These are phyloP conservation scores for Cordyceps tenuipes DNA, from an alignment of 2,329 filamentous ascomycete species.

Conservation along the genomic window DNA sequence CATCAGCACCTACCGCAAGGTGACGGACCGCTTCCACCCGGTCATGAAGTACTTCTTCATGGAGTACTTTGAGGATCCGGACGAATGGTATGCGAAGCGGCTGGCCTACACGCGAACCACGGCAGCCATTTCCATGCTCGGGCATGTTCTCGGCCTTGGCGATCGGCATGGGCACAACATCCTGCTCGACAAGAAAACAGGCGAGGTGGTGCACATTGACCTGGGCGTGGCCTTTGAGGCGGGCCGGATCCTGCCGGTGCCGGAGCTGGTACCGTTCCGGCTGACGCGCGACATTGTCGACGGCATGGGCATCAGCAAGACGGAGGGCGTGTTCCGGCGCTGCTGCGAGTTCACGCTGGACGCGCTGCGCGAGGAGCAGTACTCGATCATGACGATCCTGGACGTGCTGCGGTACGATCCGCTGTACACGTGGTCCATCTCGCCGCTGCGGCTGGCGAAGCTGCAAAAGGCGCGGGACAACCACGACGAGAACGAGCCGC, in stretches of 20 bases:
- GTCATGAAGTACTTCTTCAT: slow-evolving; percentile 97
- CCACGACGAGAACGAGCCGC: slow-evolving; percentile 29
- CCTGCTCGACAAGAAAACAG: slow-evolving; percentile 77
- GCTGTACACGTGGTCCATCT: slow-evolving; percentile 90
- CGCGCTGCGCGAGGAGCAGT: slow-evolving; percentile 86
- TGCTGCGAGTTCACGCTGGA: slow-evolving; percentile 98
- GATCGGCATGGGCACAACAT: slow-evolving; percentile 98
- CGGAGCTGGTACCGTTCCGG: slow-evolving; percentile 91
- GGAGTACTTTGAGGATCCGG: slow-evolving; percentile 85
- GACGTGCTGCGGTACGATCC: slow-evolving; percentile 98
- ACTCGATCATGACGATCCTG: slow-evolving; percentile 96
- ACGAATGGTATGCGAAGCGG: slow-evolving; percentile 88
- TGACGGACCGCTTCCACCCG: slow-evolving; percentile 76
- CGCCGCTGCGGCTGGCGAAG: slow-evolving; percentile 56
- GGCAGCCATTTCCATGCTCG: slow-evolving; percentile 89
- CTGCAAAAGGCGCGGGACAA: slow-evolving; percentile 53
- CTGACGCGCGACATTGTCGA: slow-evolving; percentile 92
- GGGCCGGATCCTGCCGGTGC: slow-evolving; percentile 87
- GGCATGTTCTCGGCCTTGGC: slow-evolving; percentile 84
- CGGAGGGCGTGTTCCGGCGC: slow-evolving; percentile 92
- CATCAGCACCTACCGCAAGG: slow-evolving; percentile 65
- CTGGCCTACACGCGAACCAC: slow-evolving; percentile 90
- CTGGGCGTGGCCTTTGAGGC: slow-evolving; percentile 96
- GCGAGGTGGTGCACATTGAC: slow-evolving; percentile 95
- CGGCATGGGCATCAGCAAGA: slow-evolving; percentile 91